Conservation (phyloP, 78 protist species). For the Dictyostelium citrinum region DNA sequence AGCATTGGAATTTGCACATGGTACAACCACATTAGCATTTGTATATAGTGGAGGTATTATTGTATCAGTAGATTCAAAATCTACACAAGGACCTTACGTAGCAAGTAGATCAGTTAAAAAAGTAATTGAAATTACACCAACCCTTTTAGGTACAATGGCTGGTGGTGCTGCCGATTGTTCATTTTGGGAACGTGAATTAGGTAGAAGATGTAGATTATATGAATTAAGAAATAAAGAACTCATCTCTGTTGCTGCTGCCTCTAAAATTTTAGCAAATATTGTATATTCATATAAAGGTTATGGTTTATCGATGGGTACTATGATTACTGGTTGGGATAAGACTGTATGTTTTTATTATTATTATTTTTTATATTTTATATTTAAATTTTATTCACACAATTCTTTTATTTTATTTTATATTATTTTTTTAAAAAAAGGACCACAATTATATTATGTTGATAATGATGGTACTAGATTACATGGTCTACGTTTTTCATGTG, state of each 20-base stretch:
- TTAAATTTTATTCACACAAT: background rate
- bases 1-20: conserved; percentile 91
- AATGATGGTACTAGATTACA: conserved; percentile 96
- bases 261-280: conserved; percentile 97
- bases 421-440: conserved; percentile 80
- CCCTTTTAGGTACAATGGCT: conserved; percentile 99
- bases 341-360: conserved; percentile 1
- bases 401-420: no score
- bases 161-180: conserved; percentile 99
- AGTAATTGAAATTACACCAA: conserved; percentile 98
- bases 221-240: conserved; percentile 95
- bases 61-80: conserved; percentile 98
- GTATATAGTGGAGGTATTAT: conserved; percentile 93
- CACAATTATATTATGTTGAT: conserved; percentile 97
- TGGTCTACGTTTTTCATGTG: conserved; percentile 96
- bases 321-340: conserved; percentile 99
- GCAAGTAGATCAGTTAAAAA: conserved; percentile 98
- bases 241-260: conserved; percentile 99
- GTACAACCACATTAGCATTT: conserved; percentile 99
- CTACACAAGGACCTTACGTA: conserved; percentile 97
- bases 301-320: conserved; percentile 99
- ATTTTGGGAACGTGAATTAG: conserved; percentile 98
- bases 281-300: conserved; percentile 93
- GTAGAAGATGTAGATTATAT: conserved; percentile 92
- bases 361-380: background rate